These are phyloP conservation scores for Fomitopsis palustris DNA, from an alignment of 1,284 basidiomycete species.

Conservation along the genomic window DNA sequence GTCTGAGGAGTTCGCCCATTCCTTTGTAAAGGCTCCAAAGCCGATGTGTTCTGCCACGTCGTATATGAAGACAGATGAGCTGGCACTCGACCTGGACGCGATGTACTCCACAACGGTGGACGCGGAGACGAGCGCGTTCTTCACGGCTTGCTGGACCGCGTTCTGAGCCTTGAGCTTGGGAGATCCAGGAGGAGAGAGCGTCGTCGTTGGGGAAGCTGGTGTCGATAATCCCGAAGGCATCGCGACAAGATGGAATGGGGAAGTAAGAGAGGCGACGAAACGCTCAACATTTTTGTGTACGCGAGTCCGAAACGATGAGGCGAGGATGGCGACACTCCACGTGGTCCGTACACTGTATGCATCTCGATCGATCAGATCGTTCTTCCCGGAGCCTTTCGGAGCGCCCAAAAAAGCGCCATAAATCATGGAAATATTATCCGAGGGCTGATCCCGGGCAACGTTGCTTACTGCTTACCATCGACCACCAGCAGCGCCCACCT, in stretches of 20 bases:
- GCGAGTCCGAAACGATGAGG: background rate
- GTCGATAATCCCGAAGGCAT: conserved; percentile 30
- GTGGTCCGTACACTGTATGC: background rate
- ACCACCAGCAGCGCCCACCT: too few relatives aligned
- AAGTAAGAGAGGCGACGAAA: conserved; percentile 1
- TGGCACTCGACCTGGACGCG: conserved; percentile 48
- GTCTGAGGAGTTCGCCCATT: conserved; percentile 43
- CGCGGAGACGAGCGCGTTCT: conserved; percentile 38
- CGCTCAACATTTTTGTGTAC: background rate
- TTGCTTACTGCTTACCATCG: too few relatives aligned
- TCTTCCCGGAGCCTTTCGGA: background rate
- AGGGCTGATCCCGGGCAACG: too few relatives aligned
- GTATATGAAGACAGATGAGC: conserved; percentile 73
- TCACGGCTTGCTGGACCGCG: conserved; percentile 18
- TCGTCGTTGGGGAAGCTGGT: conserved; percentile 30
- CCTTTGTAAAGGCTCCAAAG: conserved; percentile 68
- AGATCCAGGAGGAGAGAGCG: conserved; percentile 29
- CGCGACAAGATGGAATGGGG: conserved; percentile 3
- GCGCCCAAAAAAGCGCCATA: background rate
- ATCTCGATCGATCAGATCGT: background rate
- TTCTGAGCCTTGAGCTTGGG: conserved; percentile 24
- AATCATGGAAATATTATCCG: background rate
- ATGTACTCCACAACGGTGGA: conserved; percentile 67
- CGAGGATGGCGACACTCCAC: conserved; percentile 6
- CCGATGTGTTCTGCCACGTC: conserved; percentile 79